Percentiles rank a stretch among this genome's conserved stretches.
Conservation (phyloP, 352 stramenopile species). For the Thalassiosira tumida region DNA sequence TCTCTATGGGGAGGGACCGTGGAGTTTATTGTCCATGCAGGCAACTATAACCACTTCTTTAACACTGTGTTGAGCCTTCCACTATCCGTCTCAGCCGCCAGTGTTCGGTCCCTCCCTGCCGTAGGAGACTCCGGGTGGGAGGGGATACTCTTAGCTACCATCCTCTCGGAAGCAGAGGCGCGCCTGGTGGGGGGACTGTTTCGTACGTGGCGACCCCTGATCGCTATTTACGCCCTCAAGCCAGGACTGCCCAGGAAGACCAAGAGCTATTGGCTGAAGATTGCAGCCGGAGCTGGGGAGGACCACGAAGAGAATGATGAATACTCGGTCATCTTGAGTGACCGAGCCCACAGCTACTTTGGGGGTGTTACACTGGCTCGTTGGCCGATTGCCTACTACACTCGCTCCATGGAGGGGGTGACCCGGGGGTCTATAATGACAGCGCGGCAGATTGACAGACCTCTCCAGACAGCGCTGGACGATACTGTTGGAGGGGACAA, state of each 20-base stretch:
- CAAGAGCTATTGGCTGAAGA: not conserved
- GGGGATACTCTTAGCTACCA: not conserved
- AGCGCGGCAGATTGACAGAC: not conserved
- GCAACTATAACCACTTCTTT: not conserved
- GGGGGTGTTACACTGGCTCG: not conserved
- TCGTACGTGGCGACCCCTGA: constrained; percentile 10
- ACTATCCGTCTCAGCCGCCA: not conserved
- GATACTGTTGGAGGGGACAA: not conserved
- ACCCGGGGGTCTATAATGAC: not conserved
- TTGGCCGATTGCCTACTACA: too few species aligned
- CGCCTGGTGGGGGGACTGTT: not conserved
- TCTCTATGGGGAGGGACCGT: not conserved
- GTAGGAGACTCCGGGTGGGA: not conserved
- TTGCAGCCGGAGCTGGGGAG: too few species aligned
- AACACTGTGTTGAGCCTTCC: not conserved
- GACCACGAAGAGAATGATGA: not conserved
- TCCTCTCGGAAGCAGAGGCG: not conserved
- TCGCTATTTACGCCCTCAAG: not conserved
- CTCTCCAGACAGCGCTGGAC: not conserved
- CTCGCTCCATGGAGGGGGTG: too few species aligned
- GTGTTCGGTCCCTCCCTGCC: not conserved
- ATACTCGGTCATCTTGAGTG: not conserved
- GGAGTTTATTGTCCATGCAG: not conserved
- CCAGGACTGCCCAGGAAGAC: not conserved
- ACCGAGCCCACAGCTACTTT: not conserved